Evolutionary conservation across 768 basidiomycete species (phyloP), one percentile per base, ranked within the genome.

Genomic region (Trametes meyenii): DNA sequence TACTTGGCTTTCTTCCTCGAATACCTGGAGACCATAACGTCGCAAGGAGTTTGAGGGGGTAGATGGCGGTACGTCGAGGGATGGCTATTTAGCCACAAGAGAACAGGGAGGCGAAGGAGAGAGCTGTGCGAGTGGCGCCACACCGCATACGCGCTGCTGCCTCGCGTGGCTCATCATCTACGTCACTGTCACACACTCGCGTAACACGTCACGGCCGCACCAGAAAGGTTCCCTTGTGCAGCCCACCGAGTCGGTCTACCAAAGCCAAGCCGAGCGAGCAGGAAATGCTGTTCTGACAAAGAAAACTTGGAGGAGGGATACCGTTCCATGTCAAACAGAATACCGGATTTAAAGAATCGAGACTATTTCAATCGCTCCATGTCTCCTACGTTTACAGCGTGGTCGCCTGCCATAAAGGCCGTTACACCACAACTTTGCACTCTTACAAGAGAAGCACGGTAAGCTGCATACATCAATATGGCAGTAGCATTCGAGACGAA

Each of bases 1-100:
- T 70, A 67, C 59, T 78, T 78, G 48, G 63, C 61, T 23, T 60
- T 65, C 55, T 69, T 66, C 44, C 56, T 65, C n/a, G 61, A 44
- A 4, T 61, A 49, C 21, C 54, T 62, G 40, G 60, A 42, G 26
- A 59, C 56, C 66, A 67, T 67, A 26, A 33, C 12, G 14, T 26
- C 43, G 39, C 4, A 45, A 5, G 26, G 29, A 21, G 14, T 55
- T 26, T 21, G 36, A 24, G 21, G 11, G 12, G 12, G 38, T n/a
- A 36, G 40, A 3, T 58, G 57, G 19, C 8, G 11, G 49, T 42
- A 43, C 7, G 49, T 35, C 14, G 29, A 43, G 48, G 51, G 57
- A 35, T 58, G 40, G 17, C 19, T 4, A 10, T 12, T 36, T 50
- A 50, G 57, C 50, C 49, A 50, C 57, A n/a, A 40, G 39, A 42